Evolutionary conservation across 139 green algal genomes (phyloP).

Genomic region (Tetratostichococcus sp.): DNA sequence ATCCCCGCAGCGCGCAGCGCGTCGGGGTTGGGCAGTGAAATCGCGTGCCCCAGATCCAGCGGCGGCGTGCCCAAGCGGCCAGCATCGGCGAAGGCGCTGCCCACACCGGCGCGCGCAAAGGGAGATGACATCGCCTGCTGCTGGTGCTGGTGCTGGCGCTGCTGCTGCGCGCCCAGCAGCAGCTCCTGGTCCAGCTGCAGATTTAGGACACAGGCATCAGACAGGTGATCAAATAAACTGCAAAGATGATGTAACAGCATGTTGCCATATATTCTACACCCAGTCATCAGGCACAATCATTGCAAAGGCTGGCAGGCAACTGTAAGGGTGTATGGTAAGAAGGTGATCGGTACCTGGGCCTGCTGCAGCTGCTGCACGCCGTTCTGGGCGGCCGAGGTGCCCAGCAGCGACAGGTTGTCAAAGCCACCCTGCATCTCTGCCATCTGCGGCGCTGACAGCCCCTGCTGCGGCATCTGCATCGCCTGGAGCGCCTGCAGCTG

Average conservation of each 20-base stretch:
- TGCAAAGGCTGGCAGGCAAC: no score
- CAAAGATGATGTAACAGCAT: no score
- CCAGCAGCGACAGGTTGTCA: conserved; percentile 12
- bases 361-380: neutral
- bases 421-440: conserved; percentile 19
- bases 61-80: neutral
- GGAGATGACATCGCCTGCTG: neutral
- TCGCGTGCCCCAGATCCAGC: neutral
- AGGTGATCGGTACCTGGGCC: neutral
- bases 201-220: no score
- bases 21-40: neutral
- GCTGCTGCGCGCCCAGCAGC: conserved; percentile 4
- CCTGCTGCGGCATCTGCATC: neutral
- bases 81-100: neutral
- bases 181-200: conserved; percentile 14
- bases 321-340: no score
- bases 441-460: neutral
- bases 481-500: conserved; percentile 7
- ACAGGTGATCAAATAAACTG: no score
- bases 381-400: neutral
- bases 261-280: no score
- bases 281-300: no score
- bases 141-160: conserved; percentile 15
- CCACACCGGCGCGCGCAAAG: neutral
- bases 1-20: neutral